Evolutionary conservation across 1,284 basidiomycete species (phyloP).

Genomic region (Phellopilus nigrolimitatus): DNA sequence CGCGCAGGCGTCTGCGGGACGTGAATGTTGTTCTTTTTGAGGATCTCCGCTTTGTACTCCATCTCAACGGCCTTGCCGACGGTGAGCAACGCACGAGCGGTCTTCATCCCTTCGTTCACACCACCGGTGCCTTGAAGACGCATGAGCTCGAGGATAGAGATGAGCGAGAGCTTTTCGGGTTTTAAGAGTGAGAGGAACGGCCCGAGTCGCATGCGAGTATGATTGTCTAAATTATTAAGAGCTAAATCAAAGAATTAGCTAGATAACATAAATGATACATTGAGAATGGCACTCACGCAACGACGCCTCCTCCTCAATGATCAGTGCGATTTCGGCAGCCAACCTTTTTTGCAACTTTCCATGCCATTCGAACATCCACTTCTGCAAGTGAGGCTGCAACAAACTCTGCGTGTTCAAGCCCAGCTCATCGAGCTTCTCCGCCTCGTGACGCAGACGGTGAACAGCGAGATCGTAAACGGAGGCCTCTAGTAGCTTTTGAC

Average conservation of each 20-base stretch:
- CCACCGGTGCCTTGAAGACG: constrained; percentile 76
- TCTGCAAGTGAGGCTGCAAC: constrained; percentile 54
- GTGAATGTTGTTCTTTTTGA: constrained; percentile 59
- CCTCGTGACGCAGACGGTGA: constrained; percentile 65
- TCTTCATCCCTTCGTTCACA: constrained; percentile 85
- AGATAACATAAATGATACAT: neutral
- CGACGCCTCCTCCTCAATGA: constrained; percentile 40
- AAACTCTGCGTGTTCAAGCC: constrained; percentile 50
- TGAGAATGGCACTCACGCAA: constrained; percentile 20
- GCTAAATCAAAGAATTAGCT: neutral
- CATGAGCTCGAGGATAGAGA: constrained; percentile 91
- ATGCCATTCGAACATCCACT: constrained; percentile 90
- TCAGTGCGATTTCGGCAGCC: constrained; percentile 48
- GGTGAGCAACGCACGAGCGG: constrained; percentile 75
- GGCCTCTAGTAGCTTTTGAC: constrained; percentile 80
- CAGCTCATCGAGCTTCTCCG: constrained; percentile 53
- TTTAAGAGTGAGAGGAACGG: constrained; percentile 77
- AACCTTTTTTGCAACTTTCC: constrained; percentile 54
- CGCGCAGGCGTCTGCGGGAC: constrained; percentile 38
- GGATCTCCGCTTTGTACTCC: constrained; percentile 83
- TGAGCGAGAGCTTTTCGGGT: constrained; percentile 78
- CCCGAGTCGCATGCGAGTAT: constrained; percentile 29
- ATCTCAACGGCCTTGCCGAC: constrained; percentile 86
- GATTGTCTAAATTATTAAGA: constrained; percentile 15
- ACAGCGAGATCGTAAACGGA: constrained; percentile 83